Base-by-base conservation (phyloP, 768 basidiomycete species). In the Suillus spraguei region DNA sequence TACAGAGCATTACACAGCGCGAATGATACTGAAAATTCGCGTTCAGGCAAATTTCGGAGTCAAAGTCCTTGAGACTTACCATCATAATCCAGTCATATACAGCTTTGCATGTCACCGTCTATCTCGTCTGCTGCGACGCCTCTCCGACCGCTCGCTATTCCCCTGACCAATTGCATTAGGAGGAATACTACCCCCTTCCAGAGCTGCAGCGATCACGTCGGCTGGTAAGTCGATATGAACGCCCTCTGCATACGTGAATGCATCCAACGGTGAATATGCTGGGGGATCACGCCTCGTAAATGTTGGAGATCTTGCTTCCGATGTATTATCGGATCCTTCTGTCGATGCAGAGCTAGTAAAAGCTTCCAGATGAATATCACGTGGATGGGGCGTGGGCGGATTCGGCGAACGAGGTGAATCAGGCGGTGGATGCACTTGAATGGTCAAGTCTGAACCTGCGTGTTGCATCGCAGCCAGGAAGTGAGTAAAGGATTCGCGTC, bases 211-310 rank as follows among this genome's bases (percentile, higher is more conserved):
- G 68, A 97, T 95, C 63, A 97, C 85, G 68, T 97, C 95, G 39
- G 95, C 93, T 32, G 95, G 95, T 39, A 97, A 80, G 76, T 97
- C 94, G 55, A 96, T 88, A 59, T 92, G 92, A n/a, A 97, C 92
- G 36, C 95, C 95, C 47, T 94, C 94, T 59, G 87, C 81, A 70
- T 94, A 93, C 32, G 87, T 83, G 68, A 82, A 91, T n/a, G 92
- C 88, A 71, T 94, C 92, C 70, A 94, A 76, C n/a, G 93, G 92
- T 7, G 92, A 93, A 77, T 95, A 95, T 20, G 90, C 91, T 32
- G 94, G 94, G 24, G 93, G 93, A 65, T 91, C 89, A 62, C 85
- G 83, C 68, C 87, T 81, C 63, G 78, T 78, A 53, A 86, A 60
- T 28, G 79, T 69, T 32, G 75, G 70, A 61, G 67, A 66, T 33